A percentile compares a stretch with the other conserved stretches of the same genome.
Conservation (phyloP, 2,329 filamentous ascomycete species). For the Calycina herbarum region DNA sequence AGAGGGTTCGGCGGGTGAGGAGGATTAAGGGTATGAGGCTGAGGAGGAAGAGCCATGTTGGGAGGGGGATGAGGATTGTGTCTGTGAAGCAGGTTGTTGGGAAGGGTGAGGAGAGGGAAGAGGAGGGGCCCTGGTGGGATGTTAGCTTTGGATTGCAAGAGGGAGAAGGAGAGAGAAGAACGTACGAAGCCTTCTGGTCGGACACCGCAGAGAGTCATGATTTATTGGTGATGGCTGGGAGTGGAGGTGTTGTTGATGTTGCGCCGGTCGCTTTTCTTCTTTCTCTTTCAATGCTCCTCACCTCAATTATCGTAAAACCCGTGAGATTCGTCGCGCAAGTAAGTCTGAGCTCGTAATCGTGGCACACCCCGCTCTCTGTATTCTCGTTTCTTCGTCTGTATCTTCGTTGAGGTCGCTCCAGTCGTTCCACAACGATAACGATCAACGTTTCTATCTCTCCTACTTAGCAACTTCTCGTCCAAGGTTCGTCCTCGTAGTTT, state of each 20-base stretch:
- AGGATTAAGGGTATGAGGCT: constrained; percentile 31
- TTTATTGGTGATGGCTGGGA: neutral
- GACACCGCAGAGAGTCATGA: constrained; percentile 34
- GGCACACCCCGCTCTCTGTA: neutral
- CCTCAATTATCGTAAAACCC: neutral
- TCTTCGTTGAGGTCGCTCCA: neutral
- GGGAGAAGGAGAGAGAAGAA: constrained; percentile 3
- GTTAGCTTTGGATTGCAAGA: constrained; percentile 1
- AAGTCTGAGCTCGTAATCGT: neutral
- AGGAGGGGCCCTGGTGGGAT: constrained; percentile 35
- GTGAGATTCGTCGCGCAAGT: neutral
- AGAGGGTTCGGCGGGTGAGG: constrained; percentile 22
- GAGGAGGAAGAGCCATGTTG: constrained; percentile 37
- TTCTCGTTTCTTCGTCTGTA: neutral
- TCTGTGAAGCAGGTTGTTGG: constrained; percentile 42
- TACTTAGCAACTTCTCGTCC: neutral
- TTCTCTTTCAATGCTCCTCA: neutral
- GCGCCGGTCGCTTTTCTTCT: neutral
- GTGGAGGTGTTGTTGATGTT: neutral
- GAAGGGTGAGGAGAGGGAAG: constrained; percentile 36
- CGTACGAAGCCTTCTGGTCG: constrained; percentile 39
- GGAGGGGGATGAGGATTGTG: constrained; percentile 39
- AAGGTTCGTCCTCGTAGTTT: neutral
- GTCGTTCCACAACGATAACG: neutral
- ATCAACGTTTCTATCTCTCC: neutral